Base-by-base conservation (phyloP, 1,284 basidiomycete species). In the Earliella scabrosa region DNA sequence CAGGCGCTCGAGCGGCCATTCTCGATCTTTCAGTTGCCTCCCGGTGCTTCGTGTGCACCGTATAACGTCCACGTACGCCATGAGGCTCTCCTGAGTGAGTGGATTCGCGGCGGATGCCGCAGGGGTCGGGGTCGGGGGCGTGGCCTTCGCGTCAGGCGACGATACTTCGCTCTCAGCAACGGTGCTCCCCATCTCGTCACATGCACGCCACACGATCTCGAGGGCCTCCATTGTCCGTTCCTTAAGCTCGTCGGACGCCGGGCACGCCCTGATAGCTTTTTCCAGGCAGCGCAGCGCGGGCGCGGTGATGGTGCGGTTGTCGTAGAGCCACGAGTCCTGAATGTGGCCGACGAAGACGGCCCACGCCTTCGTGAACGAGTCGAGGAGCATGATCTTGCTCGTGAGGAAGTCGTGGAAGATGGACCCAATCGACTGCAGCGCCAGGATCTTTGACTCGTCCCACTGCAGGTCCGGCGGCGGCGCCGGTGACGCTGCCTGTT, bases 371-470 rank as follows among this genome's bases (percentile, higher is more conserved):
- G 75, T 71, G 66, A 93, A 95, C 1, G 86, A 85, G 0, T 83
- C 77, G 2, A 95, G 80, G 35, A 79, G 79, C 68, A 90, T 84
- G 57, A 96, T 82, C 68, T 93, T 91, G 9, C 82, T 75, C 0
- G 82, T 74, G 11, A 95, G 70, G 73, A 95, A 96, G 44, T 92
- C 87, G 56, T 87, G 81, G 68, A 97, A 87, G 52, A 98, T 88
- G 1, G 87, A 83, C 0, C 94, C 94, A 20, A 94, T 83, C 1
- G 92, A 95, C 39, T 90, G 85, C 48, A 98, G 72, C 0, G 94
- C 94, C 16, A 98, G 81, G 27, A 90, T 86, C 68, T 93, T 92
- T 1, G 92, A 93, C 63, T 97, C 95, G 66, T 95, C 91, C 87
- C 93, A 95, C 29, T 85, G 77, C 70, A 41, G 63, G 65, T 57